Conservation (phyloP, 345 rosid species). For the Schrenkiella parvula region DNA sequence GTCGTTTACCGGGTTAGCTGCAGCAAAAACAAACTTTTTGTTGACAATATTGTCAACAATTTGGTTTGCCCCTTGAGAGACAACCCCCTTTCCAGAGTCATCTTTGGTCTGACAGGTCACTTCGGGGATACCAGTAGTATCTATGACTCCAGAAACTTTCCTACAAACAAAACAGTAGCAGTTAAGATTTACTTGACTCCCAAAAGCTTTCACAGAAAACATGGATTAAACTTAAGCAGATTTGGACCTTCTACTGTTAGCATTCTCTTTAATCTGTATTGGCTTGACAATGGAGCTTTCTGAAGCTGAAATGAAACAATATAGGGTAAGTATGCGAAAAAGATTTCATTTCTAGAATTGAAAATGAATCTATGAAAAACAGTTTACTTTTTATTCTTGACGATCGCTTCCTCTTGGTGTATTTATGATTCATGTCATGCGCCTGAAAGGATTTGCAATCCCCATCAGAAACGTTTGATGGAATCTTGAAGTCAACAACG, state of each 20-base stretch:
- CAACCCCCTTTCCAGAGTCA: not conserved
- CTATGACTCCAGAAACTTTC: slow-evolving; percentile 20
- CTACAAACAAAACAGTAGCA: slow-evolving; percentile 8
- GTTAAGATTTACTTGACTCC: not conserved
- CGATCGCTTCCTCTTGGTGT: slow-evolving; percentile 36
- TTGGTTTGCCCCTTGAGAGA: slow-evolving; percentile 11
- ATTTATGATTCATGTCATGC: slow-evolving; percentile 27
- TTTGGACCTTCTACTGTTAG: slow-evolving; percentile 41
- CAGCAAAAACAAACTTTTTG: slow-evolving; percentile 15
- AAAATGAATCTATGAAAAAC: not conserved
- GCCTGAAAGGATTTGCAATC: slow-evolving; percentile 24
- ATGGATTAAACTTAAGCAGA: not conserved
- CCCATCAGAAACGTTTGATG: slow-evolving; percentile 23
- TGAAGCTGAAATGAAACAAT: slow-evolving; percentile 34
- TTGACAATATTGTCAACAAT: not conserved
- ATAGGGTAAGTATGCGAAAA: slow-evolving; percentile 3
- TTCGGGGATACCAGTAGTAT: slow-evolving; percentile 10
- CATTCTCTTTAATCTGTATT: slow-evolving; percentile 33
- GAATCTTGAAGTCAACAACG: slow-evolving; percentile 35
- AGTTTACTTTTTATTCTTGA: slow-evolving; percentile 40
- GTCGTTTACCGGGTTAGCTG: not conserved
- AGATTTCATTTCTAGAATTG: not conserved
- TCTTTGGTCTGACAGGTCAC: slow-evolving; percentile 5
- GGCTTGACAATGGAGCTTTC: slow-evolving; percentile 21
- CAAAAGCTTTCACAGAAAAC: not conserved